Percentiles rank a stretch among this genome's conserved stretches.
These are phyloP conservation scores for Immersiporthe knoxdaviesiana DNA, from an alignment of 2,329 filamentous ascomycete genomes.

Conservation along the genomic window DNA sequence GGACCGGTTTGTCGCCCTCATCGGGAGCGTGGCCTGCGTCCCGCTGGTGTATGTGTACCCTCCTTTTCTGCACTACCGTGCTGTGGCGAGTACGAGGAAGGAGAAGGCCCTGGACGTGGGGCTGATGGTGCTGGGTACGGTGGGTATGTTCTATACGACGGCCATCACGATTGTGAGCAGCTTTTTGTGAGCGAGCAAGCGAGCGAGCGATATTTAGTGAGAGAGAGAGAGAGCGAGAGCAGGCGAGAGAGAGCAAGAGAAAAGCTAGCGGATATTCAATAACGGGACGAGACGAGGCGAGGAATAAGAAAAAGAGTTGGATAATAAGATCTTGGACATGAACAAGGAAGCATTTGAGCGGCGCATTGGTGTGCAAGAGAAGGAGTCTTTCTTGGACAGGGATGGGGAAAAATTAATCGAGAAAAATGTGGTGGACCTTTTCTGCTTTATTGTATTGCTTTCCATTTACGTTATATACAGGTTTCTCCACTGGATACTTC, in stretches of 20 bases:
- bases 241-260: too few relatives aligned
- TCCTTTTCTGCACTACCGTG: constrained; percentile 70
- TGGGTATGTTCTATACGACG: constrained; percentile 75
- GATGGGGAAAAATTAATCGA: background rate
- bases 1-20: constrained; percentile 75
- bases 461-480: background rate
- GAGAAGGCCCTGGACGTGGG: constrained; percentile 62
- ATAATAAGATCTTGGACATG: background rate
- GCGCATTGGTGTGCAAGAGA: constrained; percentile 11
- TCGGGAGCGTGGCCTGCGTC: constrained; percentile 74
- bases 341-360: constrained; percentile 9
- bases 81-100: constrained; percentile 59
- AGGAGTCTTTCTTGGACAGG: background rate
- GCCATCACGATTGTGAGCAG: constrained; percentile 58
- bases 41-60: constrained; percentile 80
- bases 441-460: background rate
- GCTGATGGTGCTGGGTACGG: constrained; percentile 64
- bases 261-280: background rate
- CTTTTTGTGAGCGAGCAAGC: constrained; percentile 37
- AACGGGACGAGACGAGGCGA: background rate
- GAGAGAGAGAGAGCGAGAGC: background rate
- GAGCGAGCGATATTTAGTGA: too few relatives aligned
- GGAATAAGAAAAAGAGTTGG: background rate
- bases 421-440: background rate
- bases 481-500: background rate